Conservation (phyloP, 768 basidiomycete species). For the Strobilomyces dryophilus region DNA sequence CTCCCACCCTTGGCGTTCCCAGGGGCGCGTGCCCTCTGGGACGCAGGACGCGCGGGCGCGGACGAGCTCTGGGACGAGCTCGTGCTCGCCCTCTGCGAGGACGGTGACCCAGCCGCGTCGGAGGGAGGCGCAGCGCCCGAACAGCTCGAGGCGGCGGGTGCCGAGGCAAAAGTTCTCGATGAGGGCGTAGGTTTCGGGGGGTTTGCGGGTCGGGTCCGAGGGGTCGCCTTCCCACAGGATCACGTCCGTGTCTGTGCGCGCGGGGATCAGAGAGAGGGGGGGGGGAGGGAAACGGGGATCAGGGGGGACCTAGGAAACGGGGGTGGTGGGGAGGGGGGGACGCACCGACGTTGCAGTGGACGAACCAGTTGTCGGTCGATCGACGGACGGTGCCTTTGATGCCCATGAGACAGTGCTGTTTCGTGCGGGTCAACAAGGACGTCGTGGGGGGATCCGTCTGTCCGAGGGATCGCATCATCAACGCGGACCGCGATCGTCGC, state of each 20-base stretch:
- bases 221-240: conserved; percentile 95
- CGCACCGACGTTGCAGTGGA: conserved; percentile 96
- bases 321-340: neutral
- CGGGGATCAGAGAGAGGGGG: too few species aligned
- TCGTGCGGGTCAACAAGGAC: conserved; percentile 81
- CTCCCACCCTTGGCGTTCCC: conserved; percentile 67
- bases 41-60: conserved; percentile 29
- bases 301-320: too few species aligned
- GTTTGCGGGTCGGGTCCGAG: conserved; percentile 78
- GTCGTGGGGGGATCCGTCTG: conserved; percentile 85
- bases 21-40: conserved; percentile 35
- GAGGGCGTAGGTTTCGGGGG: conserved; percentile 92
- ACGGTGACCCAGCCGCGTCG: conserved; percentile 94
- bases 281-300: neutral
- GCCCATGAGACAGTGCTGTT: conserved; percentile 96
- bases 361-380: conserved; percentile 93
- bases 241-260: conserved; percentile 84
- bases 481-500: too few species aligned
- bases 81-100: conserved; percentile 60
- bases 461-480: neutral
- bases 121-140: conserved; percentile 67
- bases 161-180: conserved; percentile 99
- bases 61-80: conserved; percentile 38
- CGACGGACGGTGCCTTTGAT: conserved; percentile 95
- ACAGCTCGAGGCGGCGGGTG: conserved; percentile 85